These are phyloP conservation scores for Myriosclerotinia curreyana DNA, from an alignment of 2,329 filamentous ascomycete species.

Conservation along the genomic window DNA sequence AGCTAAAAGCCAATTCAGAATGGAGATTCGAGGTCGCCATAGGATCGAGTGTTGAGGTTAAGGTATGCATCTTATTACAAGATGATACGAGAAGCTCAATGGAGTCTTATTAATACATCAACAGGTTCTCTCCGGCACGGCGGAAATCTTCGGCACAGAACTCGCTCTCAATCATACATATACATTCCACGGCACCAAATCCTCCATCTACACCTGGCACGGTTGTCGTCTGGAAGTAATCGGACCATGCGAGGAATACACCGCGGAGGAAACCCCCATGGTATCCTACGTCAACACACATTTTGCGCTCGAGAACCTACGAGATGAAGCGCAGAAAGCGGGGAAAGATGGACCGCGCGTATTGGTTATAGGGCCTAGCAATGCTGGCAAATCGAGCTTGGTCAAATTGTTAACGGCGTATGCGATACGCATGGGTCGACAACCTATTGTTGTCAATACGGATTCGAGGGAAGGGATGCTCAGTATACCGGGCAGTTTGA, in stretches of 20 bases:
- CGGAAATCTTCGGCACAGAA: conserved; percentile 93
- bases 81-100: conserved; percentile 24
- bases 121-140: conserved; percentile 73
- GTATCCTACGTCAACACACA: conserved; percentile 81
- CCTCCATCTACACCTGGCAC: conserved; percentile 88
- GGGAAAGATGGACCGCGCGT: conserved; percentile 70
- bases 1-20: conserved; percentile 65
- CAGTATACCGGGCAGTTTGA: conserved; percentile 75
- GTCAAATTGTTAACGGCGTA: conserved; percentile 76
- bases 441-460: conserved; percentile 80
- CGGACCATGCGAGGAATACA: conserved; percentile 56
- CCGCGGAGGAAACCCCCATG: conserved; percentile 77
- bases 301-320: conserved; percentile 73
- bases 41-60: conserved; percentile 51
- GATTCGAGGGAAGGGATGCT: conserved; percentile 80
- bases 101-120: conserved; percentile 32
- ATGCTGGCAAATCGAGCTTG: conserved; percentile 79
- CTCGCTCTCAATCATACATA: conserved; percentile 78
- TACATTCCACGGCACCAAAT: conserved; percentile 76
- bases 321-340: conserved; percentile 55
- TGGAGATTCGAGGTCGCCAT: conserved; percentile 74
- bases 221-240: conserved; percentile 82
- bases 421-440: conserved; percentile 68
- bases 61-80: conserved; percentile 41
- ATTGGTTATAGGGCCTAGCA: conserved; percentile 74